Evolutionary conservation across 495 filamentous ascomycete species (phyloP).

Genomic region (Talaromyces adpressus): DNA sequence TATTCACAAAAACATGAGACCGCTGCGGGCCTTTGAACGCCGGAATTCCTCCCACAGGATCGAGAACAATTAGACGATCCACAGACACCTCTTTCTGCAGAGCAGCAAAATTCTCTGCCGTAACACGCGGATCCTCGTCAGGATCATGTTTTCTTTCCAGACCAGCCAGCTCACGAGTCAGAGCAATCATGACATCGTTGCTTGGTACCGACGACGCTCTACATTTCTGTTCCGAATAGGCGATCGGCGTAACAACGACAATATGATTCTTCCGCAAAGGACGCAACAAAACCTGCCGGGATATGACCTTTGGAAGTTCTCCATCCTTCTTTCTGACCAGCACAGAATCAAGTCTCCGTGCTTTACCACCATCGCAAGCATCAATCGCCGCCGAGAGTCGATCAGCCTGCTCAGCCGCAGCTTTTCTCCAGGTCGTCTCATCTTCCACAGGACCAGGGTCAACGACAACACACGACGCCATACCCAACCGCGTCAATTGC

Average conservation of each 20-base stretch:
- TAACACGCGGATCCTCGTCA: slow-evolving; percentile 39
- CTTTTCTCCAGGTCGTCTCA: slow-evolving; percentile 27
- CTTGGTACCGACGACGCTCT: slow-evolving; percentile 47
- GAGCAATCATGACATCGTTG: slow-evolving; percentile 62
- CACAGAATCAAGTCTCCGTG: slow-evolving; percentile 61
- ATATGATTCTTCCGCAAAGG: slow-evolving; percentile 71
- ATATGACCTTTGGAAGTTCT: slow-evolving; percentile 36
- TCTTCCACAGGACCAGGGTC: slow-evolving; percentile 49
- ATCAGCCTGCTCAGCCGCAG: slow-evolving; percentile 57
- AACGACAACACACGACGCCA: slow-evolving; percentile 74
- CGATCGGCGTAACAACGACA: slow-evolving; percentile 67
- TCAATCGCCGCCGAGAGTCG: slow-evolving; percentile 71
- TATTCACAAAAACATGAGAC: slow-evolving; percentile 87
- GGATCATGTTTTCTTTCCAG: slow-evolving; percentile 30
- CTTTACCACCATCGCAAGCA: slow-evolving; percentile 53
- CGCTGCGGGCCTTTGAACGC: slow-evolving; percentile 55
- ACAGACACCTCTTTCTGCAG: slow-evolving; percentile 55
- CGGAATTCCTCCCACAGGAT: slow-evolving; percentile 83
- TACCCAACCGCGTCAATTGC: slow-evolving; percentile 73
- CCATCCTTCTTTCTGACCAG: slow-evolving; percentile 33
- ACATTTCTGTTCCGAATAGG: slow-evolving; percentile 55
- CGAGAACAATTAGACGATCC: slow-evolving; percentile 84
- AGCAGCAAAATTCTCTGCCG: slow-evolving; percentile 33
- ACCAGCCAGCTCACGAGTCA: slow-evolving; percentile 68
- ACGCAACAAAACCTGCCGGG: slow-evolving; percentile 54